A percentile compares a stretch with the other conserved stretches of the same genome.
Conservation (phyloP, 2,329 filamentous ascomycete species). For the Elsinoe arachidis region DNA sequence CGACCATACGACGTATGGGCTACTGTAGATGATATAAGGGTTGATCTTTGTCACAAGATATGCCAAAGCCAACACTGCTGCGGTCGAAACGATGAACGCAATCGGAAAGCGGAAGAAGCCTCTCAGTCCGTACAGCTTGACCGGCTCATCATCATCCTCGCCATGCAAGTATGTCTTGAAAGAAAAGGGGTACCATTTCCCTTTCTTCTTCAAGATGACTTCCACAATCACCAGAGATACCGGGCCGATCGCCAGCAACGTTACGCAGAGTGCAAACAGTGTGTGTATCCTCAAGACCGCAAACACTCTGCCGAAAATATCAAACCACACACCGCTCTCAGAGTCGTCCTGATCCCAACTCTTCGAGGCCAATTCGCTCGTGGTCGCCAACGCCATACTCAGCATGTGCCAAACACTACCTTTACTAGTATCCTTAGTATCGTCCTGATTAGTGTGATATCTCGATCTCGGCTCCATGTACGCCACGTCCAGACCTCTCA, state of each 20-base stretch:
- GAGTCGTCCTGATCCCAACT: slow-evolving; percentile 50
- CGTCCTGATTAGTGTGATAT: slow-evolving; percentile 89
- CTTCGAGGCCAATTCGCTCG: slow-evolving; percentile 61
- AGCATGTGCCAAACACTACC: slow-evolving; percentile 89
- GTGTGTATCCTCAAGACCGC: slow-evolving; percentile 71
- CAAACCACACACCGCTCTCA: slow-evolving; percentile 78
- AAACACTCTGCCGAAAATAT: slow-evolving; percentile 73
- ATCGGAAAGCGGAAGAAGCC: slow-evolving; percentile 81
- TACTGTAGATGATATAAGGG: slow-evolving; percentile 84
- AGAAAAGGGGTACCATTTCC: slow-evolving; percentile 85
- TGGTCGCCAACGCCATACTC: slow-evolving; percentile 68
- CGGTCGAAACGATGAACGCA: slow-evolving; percentile 58
- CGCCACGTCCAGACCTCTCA: slow-evolving; percentile 83
- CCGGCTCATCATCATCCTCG: slow-evolving; percentile 48
- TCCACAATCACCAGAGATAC: slow-evolving; percentile 62
- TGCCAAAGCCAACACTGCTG: slow-evolving; percentile 61
- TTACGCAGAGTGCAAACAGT: slow-evolving; percentile 80
- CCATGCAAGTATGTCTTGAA: slow-evolving; percentile 54
- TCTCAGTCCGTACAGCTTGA: slow-evolving; percentile 63
- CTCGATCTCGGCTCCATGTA: slow-evolving; percentile 79
- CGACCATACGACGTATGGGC: slow-evolving; percentile 73
- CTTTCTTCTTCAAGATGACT: slow-evolving; percentile 57
- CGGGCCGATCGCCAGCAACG: slow-evolving; percentile 70
- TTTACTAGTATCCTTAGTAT: slow-evolving; percentile 65
- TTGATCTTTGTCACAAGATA: slow-evolving; percentile 76